Evolutionary conservation across 345 rosid species (phyloP).

Genomic region (Arabis hirsuta): DNA sequence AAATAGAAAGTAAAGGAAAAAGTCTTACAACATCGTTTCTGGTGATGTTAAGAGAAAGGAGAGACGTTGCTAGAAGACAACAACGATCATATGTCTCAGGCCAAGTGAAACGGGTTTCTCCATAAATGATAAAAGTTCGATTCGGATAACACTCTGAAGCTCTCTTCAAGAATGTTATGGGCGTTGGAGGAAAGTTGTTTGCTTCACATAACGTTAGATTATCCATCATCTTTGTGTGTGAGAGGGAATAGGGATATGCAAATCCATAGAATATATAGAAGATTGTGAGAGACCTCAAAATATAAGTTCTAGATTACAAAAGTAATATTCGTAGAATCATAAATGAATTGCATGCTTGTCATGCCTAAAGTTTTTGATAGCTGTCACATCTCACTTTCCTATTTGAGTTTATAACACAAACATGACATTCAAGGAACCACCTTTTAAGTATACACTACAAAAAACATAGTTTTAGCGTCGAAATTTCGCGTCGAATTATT

Average conservation of each 20-base stretch:
- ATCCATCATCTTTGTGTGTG: slow-evolving; percentile 52
- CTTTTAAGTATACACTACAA: no score
- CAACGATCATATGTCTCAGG: slow-evolving; percentile 70
- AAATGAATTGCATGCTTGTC: neutral
- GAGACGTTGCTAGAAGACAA: slow-evolving; percentile 67
- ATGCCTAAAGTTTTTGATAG: slow-evolving; percentile 26
- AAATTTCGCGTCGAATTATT: no score
- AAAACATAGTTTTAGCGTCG: no score
- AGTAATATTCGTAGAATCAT: neutral
- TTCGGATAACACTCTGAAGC: slow-evolving; percentile 62
- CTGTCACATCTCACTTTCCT: neutral
- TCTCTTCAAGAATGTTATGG: slow-evolving; percentile 74
- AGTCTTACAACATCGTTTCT: slow-evolving; percentile 59
- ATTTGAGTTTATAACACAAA: neutral
- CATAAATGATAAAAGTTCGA: slow-evolving; percentile 58
- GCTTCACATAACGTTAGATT: slow-evolving; percentile 59
- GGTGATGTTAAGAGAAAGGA: slow-evolving; percentile 60
- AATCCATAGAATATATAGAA: slow-evolving; percentile 24
- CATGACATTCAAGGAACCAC: neutral
- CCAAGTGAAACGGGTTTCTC: slow-evolving; percentile 62
- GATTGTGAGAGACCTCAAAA: neutral
- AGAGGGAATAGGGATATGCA: neutral
- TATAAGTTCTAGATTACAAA: neutral
- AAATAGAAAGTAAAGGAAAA: neutral
- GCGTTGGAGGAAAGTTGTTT: slow-evolving; percentile 66